Evolutionary conservation across 805 yeast species (phyloP).

Genomic region (Metschnikowia vanudenii): DNA sequence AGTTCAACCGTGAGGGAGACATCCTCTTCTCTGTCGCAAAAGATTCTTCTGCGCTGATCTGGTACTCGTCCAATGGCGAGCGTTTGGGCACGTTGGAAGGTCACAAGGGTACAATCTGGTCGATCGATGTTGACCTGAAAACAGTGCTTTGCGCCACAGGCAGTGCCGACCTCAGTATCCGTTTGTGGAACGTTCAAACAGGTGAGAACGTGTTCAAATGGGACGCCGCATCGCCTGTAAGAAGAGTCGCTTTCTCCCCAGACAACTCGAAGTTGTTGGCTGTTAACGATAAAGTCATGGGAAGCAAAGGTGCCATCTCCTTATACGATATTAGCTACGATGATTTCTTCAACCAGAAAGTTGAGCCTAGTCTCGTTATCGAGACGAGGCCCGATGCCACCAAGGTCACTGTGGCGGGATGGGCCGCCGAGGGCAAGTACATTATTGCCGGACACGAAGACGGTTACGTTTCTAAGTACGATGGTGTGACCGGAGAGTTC

Average conservation of each 20-base stretch:
- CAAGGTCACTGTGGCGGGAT: slow-evolving; percentile 79
- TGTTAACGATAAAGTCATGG: slow-evolving; percentile 91
- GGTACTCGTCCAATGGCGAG: slow-evolving; percentile 96
- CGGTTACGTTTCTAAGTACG: slow-evolving; percentile 80
- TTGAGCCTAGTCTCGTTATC: slow-evolving; percentile 59
- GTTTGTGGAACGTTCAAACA: slow-evolving; percentile 77
- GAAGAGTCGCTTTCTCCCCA: slow-evolving; percentile 83
- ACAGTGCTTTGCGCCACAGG: slow-evolving; percentile 80
- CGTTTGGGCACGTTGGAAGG: slow-evolving; percentile 84
- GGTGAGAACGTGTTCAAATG: slow-evolving; percentile 77
- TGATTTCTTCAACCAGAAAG: slow-evolving; percentile 41
- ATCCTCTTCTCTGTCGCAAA: slow-evolving; percentile 87
- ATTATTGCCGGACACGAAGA: slow-evolving; percentile 87
- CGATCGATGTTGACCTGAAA: slow-evolving; percentile 77
- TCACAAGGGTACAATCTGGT: slow-evolving; percentile 93
- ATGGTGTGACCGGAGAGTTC: slow-evolving; percentile 71
- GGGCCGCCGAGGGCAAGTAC: slow-evolving; percentile 73
- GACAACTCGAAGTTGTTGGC: slow-evolving; percentile 66
- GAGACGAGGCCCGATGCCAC: slow-evolving; percentile 55
- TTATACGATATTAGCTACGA: slow-evolving; percentile 62
- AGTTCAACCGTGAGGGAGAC: slow-evolving; percentile 94
- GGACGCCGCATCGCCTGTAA: slow-evolving; percentile 80
- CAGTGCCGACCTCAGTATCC: slow-evolving; percentile 82
- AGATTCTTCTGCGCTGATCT: slow-evolving; percentile 84
- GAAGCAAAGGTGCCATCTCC: slow-evolving; percentile 72